A percentile compares a stretch with the other conserved stretches of the same genome.
Conservation (phyloP, 2,329 filamentous ascomycete genomes). For the Plectosphaerella sp. region DNA sequence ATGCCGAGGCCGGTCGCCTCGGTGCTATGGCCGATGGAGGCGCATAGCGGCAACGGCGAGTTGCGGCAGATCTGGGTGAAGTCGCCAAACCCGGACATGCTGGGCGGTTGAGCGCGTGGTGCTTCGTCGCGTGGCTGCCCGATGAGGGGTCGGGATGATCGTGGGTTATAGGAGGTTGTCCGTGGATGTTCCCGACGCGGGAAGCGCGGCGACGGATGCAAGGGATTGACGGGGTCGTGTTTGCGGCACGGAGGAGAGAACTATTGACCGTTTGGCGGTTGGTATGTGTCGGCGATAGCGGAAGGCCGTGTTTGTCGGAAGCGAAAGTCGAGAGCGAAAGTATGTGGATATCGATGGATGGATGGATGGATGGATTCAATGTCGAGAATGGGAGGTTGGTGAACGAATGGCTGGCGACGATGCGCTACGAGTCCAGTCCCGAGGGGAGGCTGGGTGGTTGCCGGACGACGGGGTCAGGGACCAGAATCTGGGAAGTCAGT, state of each 20-base stretch:
- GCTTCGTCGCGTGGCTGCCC: not conserved
- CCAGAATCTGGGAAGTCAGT: not conserved
- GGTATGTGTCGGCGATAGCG: not conserved
- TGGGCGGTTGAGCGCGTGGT: conserved; percentile 11
- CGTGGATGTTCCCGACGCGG: not conserved
- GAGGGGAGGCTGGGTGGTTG: not conserved
- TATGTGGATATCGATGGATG: not conserved
- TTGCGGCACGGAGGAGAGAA: not conserved
- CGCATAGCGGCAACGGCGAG: conserved; percentile 82
- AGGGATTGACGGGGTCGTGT: not conserved
- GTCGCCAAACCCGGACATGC: conserved; percentile 83
- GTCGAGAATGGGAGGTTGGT: not conserved
- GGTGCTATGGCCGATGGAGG: conserved; percentile 72
- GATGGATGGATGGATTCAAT: not conserved
- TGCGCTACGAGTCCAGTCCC: not conserved
- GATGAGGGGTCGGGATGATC: not conserved
- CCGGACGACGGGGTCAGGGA: not conserved
- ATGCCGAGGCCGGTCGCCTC: conserved; percentile 68
- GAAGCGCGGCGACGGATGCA: not conserved
- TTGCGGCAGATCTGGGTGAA: conserved; percentile 83
- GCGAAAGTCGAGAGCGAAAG: not conserved
- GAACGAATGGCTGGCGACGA: not conserved
- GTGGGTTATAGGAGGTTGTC: not conserved
- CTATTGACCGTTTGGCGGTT: not conserved
- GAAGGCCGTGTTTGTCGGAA: not conserved